Conservation (phyloP, 306 rosid genomes). For the Prunus persica region Prunus_persica_NCBIv2 NC_034010.1:27060501-27061000, state of each 20-base stretch:
- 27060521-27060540: background rate
- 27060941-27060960: constrained; percentile 89
- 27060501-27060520: background rate
- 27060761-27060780: background rate
- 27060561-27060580: background rate
- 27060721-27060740: background rate
- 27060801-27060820: background rate
- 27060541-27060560: background rate
- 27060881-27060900: constrained; percentile 54
- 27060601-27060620: constrained; percentile 13
- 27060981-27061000: constrained; percentile 94
- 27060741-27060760: background rate
- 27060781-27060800: background rate
- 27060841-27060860: too few species aligned
- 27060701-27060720: background rate
- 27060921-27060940: constrained; percentile 79
- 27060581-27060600: background rate
- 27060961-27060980: constrained; percentile 97
- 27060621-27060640: background rate
- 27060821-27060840: background rate
- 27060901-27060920: constrained; percentile 81
- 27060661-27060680: background rate
- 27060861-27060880: constrained; percentile 9
- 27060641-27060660: background rate
- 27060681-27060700: constrained; percentile 1